phyloP scores from a whole-genome alignment of 116 monocot species.

The Trichopus zeylanicus region DNA sequence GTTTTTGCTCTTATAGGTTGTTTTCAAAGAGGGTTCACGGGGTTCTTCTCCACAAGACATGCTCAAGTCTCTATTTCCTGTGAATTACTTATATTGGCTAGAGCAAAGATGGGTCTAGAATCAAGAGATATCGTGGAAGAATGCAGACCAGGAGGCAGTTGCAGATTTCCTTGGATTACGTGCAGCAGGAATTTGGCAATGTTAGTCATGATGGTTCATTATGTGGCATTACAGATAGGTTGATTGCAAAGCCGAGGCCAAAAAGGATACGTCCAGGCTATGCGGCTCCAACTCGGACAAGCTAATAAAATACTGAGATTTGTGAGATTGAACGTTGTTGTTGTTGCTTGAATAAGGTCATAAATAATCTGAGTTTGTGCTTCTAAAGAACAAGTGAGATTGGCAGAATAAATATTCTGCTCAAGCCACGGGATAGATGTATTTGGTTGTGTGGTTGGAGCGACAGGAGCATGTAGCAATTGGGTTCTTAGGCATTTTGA shows the following conservation, averaged over 20 bases:
- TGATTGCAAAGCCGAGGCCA: constrained; percentile 80
- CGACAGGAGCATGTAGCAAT: too few relatives aligned
- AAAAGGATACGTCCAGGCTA: constrained; percentile 36
- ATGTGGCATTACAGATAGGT: constrained; percentile 58
- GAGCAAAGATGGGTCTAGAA: constrained; percentile 61
- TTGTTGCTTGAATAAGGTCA: too few relatives aligned
- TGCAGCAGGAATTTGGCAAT: constrained; percentile 62
- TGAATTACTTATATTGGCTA: constrained; percentile 88
- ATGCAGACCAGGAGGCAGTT: constrained; percentile 65
- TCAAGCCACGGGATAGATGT: too few relatives aligned
- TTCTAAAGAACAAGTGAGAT: too few relatives aligned
- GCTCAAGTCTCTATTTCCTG: constrained; percentile 90
- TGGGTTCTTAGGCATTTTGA: too few relatives aligned
- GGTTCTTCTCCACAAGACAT: constrained; percentile 70
- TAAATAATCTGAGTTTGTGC: too few relatives aligned
- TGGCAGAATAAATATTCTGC: too few relatives aligned
- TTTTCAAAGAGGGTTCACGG: constrained; percentile 75
- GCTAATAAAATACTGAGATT: neutral
- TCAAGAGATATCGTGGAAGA: constrained; percentile 37
- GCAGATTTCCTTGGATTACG: constrained; percentile 81
- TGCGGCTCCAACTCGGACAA: neutral
- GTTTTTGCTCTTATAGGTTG: constrained; percentile 34
- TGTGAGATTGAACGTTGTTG: too few relatives aligned
- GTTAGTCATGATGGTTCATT: constrained; percentile 43
- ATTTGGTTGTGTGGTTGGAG: too few relatives aligned